A percentile compares a stretch with the other conserved stretches of the same genome.
Conservation (phyloP, 1,284 basidiomycete species). For the Xerocomus amazonicus region DNA sequence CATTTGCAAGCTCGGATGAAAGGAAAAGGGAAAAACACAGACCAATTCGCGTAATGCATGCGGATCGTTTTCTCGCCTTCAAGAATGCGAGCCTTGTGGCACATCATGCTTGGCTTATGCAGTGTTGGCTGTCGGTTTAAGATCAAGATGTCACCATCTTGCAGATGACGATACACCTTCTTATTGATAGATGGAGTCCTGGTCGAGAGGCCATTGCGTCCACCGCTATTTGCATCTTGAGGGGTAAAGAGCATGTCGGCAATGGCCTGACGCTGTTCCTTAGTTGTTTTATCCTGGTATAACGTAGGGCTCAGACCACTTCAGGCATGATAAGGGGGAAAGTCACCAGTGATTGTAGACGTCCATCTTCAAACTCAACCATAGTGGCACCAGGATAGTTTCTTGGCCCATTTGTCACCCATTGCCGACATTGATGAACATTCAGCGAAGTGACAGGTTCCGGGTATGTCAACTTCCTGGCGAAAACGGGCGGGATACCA, state of each 20-base stretch:
- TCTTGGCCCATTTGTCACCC: constrained; percentile 90
- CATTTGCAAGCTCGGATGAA: constrained; percentile 3
- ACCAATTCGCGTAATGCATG: constrained; percentile 99
- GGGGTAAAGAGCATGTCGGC: constrained; percentile 97
- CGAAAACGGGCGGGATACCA: constrained; percentile 97
- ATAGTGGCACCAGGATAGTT: constrained; percentile 92
- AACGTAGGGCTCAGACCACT: constrained; percentile 4
- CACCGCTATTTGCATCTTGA: constrained; percentile 63
- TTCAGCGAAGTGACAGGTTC: constrained; percentile 95
- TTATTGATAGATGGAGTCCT: constrained; percentile 83
- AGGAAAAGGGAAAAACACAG: constrained; percentile 25
- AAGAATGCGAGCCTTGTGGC: constrained; percentile 89
- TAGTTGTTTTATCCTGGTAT: constrained; percentile 74
- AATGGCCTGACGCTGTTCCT: constrained; percentile 90
- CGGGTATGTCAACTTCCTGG: constrained; percentile 94
- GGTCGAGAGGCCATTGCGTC: constrained; percentile 60
- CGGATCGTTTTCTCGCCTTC: constrained; percentile 98
- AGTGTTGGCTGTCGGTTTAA: constrained; percentile 98
- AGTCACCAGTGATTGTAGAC: constrained; percentile 74
- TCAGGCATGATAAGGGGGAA: not conserved
- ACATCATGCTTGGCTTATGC: constrained; percentile 99
- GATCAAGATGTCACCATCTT: constrained; percentile 94
- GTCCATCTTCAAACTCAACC: constrained; percentile 95
- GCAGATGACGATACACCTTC: constrained; percentile 95
- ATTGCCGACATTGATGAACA: constrained; percentile 83